These are phyloP conservation scores for Marchantia paleacea DNA, from an alignment of 225 moss, liverwort and hornwort species.

Conservation along the genomic window DNA sequence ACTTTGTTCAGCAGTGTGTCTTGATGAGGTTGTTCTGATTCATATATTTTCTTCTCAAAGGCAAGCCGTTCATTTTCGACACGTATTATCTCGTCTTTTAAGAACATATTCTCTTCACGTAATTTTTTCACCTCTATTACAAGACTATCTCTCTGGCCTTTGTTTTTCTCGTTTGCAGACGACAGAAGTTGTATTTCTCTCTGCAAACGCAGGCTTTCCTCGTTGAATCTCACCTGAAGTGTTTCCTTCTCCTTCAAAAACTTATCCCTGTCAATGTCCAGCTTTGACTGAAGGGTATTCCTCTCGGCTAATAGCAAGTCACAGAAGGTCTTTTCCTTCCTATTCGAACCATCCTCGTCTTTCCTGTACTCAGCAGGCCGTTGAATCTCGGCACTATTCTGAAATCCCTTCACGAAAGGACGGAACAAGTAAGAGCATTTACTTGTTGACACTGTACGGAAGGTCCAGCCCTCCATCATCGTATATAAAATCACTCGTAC, in stretches of 20 bases:
- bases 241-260: slow-evolving; percentile 27
- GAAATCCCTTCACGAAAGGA: not conserved
- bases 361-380: slow-evolving; percentile 18
- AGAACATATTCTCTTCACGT: slow-evolving; percentile 36
- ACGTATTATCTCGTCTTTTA: slow-evolving; percentile 48
- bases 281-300: slow-evolving; percentile 29
- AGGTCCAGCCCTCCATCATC: not conserved
- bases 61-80: slow-evolving; percentile 43
- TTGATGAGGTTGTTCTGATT: slow-evolving; percentile 35
- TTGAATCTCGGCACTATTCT: slow-evolving; percentile 23
- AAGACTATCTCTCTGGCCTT: slow-evolving; percentile 32
- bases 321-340: slow-evolving; percentile 31
- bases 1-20: slow-evolving; percentile 35
- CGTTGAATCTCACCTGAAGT: slow-evolving; percentile 25
- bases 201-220: slow-evolving; percentile 13
- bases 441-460: not conserved
- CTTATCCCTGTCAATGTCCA: slow-evolving; percentile 27
- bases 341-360: slow-evolving; percentile 26
- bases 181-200: slow-evolving; percentile 26
- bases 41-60: slow-evolving; percentile 41
- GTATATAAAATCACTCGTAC: not conserved
- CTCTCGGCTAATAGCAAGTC: slow-evolving; percentile 30
- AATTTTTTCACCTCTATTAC: slow-evolving; percentile 27
- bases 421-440: not conserved
- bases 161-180: slow-evolving; percentile 29